phyloP scores from a whole-genome alignment of 371 early-diverging fungal genomes.

The Fennellomyces sp. region DNA sequence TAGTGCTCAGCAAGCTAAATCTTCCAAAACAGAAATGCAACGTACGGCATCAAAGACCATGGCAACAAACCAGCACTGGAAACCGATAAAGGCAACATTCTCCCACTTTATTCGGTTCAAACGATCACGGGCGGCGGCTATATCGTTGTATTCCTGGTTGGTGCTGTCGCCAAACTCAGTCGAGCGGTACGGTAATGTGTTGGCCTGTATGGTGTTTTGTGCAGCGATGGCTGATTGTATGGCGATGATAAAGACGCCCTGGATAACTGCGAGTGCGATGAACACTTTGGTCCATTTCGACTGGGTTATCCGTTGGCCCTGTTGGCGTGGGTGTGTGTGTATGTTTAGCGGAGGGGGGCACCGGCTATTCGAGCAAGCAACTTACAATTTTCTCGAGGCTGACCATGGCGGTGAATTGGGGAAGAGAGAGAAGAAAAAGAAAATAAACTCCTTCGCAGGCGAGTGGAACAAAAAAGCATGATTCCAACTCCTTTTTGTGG shows the following conservation, averaged over 20 bases:
- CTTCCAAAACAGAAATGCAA: background rate
- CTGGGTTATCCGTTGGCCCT: conserved; percentile 42
- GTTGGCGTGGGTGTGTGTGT: background rate
- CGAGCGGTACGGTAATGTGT: background rate
- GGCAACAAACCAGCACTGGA: conserved; percentile 47
- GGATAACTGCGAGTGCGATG: conserved; percentile 34
- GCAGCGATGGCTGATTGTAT: conserved; percentile 43
- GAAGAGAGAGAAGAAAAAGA: background rate
- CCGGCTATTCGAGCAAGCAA: background rate
- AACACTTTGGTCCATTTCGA: conserved; percentile 43
- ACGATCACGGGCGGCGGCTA: conserved; percentile 26
- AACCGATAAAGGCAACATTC: conserved; percentile 51
- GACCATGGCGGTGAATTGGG: conserved; percentile 23
- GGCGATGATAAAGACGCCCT: conserved; percentile 41
- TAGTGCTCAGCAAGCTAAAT: background rate
- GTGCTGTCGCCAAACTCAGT: background rate
- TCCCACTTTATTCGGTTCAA: conserved; percentile 50
- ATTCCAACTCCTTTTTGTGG: background rate
- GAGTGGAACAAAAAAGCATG: background rate
- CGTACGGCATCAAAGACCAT: conserved; percentile 58
- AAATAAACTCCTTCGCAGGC: too few relatives aligned
- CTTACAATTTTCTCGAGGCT: conserved; percentile 50
- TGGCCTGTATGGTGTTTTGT: conserved; percentile 33
- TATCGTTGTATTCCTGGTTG: background rate
- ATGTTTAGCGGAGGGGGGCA: background rate